Evolutionary conservation across 2,329 filamentous ascomycete species (phyloP).

Genomic region (Trichoderma sp.): DNA sequence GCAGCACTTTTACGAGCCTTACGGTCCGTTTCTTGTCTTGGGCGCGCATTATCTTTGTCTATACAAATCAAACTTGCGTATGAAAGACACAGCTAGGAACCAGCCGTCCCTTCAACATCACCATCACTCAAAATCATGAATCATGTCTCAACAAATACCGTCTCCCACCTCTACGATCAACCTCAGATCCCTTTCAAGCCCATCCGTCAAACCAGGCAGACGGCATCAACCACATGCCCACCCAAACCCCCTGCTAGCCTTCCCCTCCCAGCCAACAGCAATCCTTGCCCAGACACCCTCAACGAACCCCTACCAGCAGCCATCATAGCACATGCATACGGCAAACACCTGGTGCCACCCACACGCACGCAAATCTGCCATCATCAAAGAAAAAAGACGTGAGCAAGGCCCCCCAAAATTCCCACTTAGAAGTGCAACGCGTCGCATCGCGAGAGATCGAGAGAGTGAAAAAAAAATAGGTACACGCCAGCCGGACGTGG

Average conservation of each 20-base stretch:
- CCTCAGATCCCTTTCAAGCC: not conserved
- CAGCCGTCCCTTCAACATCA: not conserved
- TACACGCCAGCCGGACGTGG: not conserved
- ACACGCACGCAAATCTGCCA: not conserved
- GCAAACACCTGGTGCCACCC: conserved; percentile 1
- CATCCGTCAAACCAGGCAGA: not conserved
- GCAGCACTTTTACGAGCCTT: not conserved
- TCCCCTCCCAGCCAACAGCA: not conserved
- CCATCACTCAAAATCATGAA: not conserved
- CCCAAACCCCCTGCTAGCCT: not conserved
- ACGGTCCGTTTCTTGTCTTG: not conserved
- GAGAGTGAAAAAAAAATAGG: not conserved
- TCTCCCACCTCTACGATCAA: not conserved
- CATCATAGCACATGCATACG: conserved; percentile 8
- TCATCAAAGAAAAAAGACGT: not conserved
- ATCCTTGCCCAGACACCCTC: not conserved
- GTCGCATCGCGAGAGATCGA: not conserved
- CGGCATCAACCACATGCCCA: conserved; percentile 12
- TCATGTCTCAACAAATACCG: not conserved
- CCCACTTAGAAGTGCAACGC: not conserved
- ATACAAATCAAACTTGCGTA: not conserved
- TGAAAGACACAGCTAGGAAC: not conserved
- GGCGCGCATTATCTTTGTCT: not conserved
- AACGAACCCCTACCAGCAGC: not conserved
- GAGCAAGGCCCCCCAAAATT: not conserved